Conservation (phyloP, 768 basidiomycete species). For the Aureoboletus auriporus region DNA sequence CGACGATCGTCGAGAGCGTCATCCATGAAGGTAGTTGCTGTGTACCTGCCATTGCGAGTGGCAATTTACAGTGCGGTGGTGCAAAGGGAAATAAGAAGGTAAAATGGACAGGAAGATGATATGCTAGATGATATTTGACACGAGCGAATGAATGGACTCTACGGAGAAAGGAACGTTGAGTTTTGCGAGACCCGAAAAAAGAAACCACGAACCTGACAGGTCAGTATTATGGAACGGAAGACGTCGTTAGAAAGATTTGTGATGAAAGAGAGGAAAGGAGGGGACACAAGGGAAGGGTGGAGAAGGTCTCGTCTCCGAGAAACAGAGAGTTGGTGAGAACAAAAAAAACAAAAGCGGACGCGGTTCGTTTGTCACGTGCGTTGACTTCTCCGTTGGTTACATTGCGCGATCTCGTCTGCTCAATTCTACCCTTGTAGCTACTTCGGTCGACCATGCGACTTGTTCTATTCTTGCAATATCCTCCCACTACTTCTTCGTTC, state of each 20-base stretch:
- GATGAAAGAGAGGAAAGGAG: slow-evolving; percentile 4
- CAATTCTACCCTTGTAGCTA: not conserved
- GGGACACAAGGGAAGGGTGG: slow-evolving; percentile 1
- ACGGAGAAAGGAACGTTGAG: not conserved
- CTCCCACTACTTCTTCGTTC: slow-evolving; percentile 8
- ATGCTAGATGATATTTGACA: slow-evolving; percentile 3
- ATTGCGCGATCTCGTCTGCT: too few relatives aligned
- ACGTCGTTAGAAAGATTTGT: slow-evolving; percentile 16
- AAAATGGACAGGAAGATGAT: slow-evolving; percentile 2
- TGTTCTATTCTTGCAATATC: not conserved
- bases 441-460: not conserved
- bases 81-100: slow-evolving; percentile 8
- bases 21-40: slow-evolving; percentile 76
- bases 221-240: slow-evolving; percentile 9
- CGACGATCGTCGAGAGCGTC: slow-evolving; percentile 47
- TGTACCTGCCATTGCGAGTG: slow-evolving; percentile 36
- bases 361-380: slow-evolving; percentile 33
- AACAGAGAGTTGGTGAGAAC: slow-evolving; percentile 19
- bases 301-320: slow-evolving; percentile 6
- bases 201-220: slow-evolving; percentile 10
- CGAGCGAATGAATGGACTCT: slow-evolving; percentile 27
- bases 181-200: not conserved
- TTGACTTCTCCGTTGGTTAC: too few relatives aligned
- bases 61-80: slow-evolving; percentile 2
- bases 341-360: slow-evolving; percentile 12